Conservation (phyloP, 2,329 filamentous ascomycete species). For the Pseudogymnoascus sp. region DNA sequence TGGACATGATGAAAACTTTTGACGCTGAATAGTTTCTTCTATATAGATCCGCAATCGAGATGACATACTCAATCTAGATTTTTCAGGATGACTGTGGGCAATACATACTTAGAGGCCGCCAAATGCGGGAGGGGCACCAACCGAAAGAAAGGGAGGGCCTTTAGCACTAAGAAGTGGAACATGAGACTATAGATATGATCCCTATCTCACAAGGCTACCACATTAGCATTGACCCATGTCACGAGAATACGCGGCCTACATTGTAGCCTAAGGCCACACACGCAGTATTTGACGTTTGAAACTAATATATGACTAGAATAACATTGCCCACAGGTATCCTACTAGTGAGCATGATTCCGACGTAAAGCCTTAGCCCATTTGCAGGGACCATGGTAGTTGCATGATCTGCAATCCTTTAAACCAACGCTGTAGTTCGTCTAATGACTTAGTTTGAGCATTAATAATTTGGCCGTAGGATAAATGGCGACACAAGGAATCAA, state of each 20-base stretch:
- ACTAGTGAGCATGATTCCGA: neutral
- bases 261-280: neutral
- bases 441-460: neutral
- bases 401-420: no score
- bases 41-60: neutral
- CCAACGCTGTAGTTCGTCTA: neutral
- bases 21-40: neutral
- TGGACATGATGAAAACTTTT: neutral
- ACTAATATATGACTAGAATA: conserved; percentile 3
- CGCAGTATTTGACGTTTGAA: neutral
- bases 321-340: neutral
- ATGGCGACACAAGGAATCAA: neutral
- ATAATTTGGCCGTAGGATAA: neutral
- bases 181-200: no score
- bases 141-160: no score
- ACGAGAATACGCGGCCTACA: neutral
- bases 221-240: no score
- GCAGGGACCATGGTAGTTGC: no score
- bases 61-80: neutral
- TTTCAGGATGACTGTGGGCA: conserved; percentile 18
- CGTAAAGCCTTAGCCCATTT: no score
- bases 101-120: neutral
- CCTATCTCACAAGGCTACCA: no score
- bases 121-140: no score
- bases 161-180: no score